These are phyloP conservation scores for Emergomyces orientalis DNA, from an alignment of 2,329 filamentous ascomycete species.

Conservation along the genomic window DNA sequence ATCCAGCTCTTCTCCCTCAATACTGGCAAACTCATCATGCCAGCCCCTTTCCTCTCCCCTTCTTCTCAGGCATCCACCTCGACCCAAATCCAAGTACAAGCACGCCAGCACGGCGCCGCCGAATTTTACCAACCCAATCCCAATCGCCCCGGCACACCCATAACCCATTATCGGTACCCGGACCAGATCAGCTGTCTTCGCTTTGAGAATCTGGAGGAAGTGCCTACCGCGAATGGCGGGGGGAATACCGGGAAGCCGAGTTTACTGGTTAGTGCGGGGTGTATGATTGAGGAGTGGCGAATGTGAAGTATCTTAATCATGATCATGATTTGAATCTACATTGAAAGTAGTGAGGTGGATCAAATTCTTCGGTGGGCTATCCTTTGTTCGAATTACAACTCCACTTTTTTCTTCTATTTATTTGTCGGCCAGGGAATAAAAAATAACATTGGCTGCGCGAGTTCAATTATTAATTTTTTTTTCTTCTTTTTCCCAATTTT, in stretches of 20 bases:
- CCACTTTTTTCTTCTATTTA: too few species aligned
- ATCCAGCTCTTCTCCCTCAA: conserved; percentile 33
- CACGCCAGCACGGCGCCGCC: background rate
- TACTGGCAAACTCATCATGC: conserved; percentile 26
- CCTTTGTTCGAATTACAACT: too few species aligned
- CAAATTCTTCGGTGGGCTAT: too few species aligned
- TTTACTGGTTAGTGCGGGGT: conserved; percentile 27
- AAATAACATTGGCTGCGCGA: too few species aligned
- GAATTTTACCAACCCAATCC: background rate
- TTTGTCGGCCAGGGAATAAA: background rate
- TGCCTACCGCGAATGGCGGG: conserved; percentile 11
- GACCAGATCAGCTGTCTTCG: conserved; percentile 23
- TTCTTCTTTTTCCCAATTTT: background rate
- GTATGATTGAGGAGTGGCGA: conserved; percentile 29
- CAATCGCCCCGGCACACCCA: background rate
- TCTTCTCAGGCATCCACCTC: background rate
- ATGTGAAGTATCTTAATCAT: background rate
- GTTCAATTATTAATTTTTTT: too few species aligned
- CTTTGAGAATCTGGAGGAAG: conserved; percentile 22
- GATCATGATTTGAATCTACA: background rate
- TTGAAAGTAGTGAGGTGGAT: too few species aligned
- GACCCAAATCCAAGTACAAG: background rate
- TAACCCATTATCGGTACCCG: conserved; percentile 20
- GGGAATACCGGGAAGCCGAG: conserved; percentile 24
- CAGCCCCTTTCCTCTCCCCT: conserved; percentile 12